phyloP scores from a whole-genome alignment of 2,329 filamentous ascomycete species.

The Curvularia spicifera region DNA sequence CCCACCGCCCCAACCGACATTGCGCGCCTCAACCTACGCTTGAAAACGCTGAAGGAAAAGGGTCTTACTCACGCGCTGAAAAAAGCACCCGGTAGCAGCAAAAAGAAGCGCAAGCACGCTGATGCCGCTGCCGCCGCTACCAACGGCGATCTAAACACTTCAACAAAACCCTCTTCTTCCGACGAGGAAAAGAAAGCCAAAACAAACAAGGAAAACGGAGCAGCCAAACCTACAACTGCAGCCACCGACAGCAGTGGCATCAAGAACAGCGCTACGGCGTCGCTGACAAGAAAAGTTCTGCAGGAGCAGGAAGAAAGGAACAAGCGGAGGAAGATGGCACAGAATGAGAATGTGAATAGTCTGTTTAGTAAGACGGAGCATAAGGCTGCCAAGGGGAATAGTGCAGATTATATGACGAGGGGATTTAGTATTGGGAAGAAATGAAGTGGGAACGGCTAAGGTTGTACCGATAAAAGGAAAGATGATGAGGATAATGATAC shows the following conservation, averaged over 20 bases:
- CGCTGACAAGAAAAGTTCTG: constrained; percentile 82
- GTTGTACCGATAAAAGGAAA: not conserved
- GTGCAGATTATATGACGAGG: constrained; percentile 58
- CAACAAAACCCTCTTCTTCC: constrained; percentile 24
- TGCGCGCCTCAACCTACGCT: constrained; percentile 68
- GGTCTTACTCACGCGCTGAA: constrained; percentile 88
- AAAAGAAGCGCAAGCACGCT: constrained; percentile 78
- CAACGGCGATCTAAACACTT: constrained; percentile 21
- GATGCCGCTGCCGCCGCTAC: constrained; percentile 43
- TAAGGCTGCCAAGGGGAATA: constrained; percentile 49
- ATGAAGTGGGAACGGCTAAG: constrained; percentile 6
- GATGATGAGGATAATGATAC: not conserved
- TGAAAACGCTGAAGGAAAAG: constrained; percentile 70
- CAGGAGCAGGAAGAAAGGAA: constrained; percentile 84
- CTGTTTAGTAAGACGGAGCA: constrained; percentile 53
- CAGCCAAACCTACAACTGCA: not conserved
- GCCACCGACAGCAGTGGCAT: constrained; percentile 61
- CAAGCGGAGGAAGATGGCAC: constrained; percentile 75
- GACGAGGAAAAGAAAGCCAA: constrained; percentile 33
- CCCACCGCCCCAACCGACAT: constrained; percentile 74
- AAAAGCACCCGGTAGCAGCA: constrained; percentile 68
- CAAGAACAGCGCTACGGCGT: constrained; percentile 86
- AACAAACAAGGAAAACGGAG: constrained; percentile 20
- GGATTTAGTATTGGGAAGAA: constrained; percentile 53
- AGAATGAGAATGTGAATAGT: constrained; percentile 57